phyloP scores from a whole-genome alignment of 2,329 filamentous ascomycete species.

The Cercospora canescens region DNA sequence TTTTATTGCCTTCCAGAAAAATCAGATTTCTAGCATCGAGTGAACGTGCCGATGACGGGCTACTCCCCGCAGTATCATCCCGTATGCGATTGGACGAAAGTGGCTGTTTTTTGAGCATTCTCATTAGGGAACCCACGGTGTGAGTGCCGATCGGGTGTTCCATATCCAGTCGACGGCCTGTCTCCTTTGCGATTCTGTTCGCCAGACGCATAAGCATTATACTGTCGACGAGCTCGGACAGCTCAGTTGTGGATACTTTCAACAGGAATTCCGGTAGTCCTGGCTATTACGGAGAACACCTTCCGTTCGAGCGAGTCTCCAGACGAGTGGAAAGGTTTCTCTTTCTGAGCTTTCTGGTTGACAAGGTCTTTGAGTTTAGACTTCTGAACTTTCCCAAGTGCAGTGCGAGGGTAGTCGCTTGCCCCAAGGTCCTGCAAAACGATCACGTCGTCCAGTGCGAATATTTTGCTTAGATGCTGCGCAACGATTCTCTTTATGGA shows the following conservation, averaged over 20 bases:
- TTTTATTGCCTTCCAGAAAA: not conserved
- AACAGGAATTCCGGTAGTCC: not conserved
- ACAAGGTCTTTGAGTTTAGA: conserved; percentile 10
- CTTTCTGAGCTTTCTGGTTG: not conserved
- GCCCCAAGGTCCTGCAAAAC: conserved; percentile 9
- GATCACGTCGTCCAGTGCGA: conserved; percentile 12
- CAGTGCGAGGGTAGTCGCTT: conserved; percentile 20
- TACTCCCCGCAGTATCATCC: not conserved
- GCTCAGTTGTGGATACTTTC: not conserved
- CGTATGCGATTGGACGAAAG: not conserved
- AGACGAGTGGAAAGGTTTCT: not conserved
- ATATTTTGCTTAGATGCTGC: conserved; percentile 4
- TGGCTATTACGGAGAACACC: not conserved
- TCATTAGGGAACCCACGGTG: not conserved
- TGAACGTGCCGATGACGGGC: not conserved
- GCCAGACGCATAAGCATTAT: conserved; percentile 4
- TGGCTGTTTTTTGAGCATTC: not conserved
- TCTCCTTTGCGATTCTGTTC: not conserved
- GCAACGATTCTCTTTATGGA: conserved; percentile 7
- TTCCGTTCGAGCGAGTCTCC: not conserved
- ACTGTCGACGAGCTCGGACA: conserved; percentile 9
- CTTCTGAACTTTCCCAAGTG: conserved; percentile 20
- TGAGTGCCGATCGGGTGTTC: not conserved
- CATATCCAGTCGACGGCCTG: not conserved
- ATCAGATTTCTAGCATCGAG: not conserved